Base-by-base conservation (phyloP, 345 rosid genomes). In the Erysimum cheiranthoides region DNA sequence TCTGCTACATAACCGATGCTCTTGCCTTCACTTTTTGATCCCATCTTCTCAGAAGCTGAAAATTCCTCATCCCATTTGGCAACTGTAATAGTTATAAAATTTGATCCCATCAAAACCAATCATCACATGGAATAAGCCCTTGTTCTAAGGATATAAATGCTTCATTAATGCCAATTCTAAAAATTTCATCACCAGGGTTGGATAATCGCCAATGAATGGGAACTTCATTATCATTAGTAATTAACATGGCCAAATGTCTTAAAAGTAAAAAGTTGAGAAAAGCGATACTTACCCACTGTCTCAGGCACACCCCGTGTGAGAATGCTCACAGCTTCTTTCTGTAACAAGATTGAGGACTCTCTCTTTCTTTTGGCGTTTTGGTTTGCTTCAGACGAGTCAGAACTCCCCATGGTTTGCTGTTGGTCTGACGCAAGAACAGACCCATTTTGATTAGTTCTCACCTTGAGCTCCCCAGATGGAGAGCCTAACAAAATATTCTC, bases 1-100 rank as follows among this genome's bases (percentile, higher is more conserved):
- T 95, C 93, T 6, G 79, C 85, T 58, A 95, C 85, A 64, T 90
- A 84, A 54, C 98, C 99, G 38, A 89, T 84, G 82, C 61, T 73
- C 25, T 50, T 7, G 74, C 42, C 70, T 78, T 49, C 84, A 46
- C 57, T 68, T 45, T 77, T 77, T n/a, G 86, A 68, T 70, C 79
- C 81, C 54, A 51, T 43, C 57, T 50, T 77, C 18, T 57, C 65
- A 64, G 85, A 56, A 43, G 83, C 68, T 61, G 82, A 68, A 16
- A 56, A 87, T 21, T 80, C 40, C 30, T 83, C 98, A 64, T 84
- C 97, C 99, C 99, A 95, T 36, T 77, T 71, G 59, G 89, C 83
- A 79, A 88, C 99, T 95, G 88, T 84, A 78, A 61, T 4, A 73
- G 68, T 38, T 61, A 78, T 50, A 66, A 73, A 60, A 25, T n/a